A percentile compares a stretch with the other conserved stretches of the same genome.
These are phyloP conservation scores for Zymoseptoria passerinii DNA, from an alignment of 2,329 filamentous ascomycete species.

Conservation along the genomic window DNA sequence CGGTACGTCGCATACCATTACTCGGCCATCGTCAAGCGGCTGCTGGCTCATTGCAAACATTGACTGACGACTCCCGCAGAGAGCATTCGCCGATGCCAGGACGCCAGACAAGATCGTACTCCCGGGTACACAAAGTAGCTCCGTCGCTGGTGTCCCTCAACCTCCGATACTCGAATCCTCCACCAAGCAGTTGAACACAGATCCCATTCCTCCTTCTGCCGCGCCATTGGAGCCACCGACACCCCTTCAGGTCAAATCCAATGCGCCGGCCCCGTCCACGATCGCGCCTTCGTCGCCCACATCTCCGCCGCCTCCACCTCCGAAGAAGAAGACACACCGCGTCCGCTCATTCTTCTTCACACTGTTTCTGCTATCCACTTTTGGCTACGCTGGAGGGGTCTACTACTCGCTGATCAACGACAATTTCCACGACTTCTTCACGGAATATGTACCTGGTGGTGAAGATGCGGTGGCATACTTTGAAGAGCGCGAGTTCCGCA, in stretches of 20 bases:
- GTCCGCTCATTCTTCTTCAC: slow-evolving; percentile 72
- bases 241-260: slow-evolving; percentile 17
- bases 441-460: slow-evolving; percentile 88
- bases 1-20: not conserved
- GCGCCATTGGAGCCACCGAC: slow-evolving; percentile 19
- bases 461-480: slow-evolving; percentile 93
- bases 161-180: slow-evolving; percentile 20
- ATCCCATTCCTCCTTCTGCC: slow-evolving; percentile 9
- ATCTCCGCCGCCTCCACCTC: slow-evolving; percentile 31
- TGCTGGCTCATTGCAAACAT: not conserved
- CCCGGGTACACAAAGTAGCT: slow-evolving; percentile 26
- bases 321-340: slow-evolving; percentile 60
- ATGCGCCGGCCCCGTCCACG: slow-evolving; percentile 16
- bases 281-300: slow-evolving; percentile 31
- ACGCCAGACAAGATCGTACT: slow-evolving; percentile 28
- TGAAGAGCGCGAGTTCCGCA: slow-evolving; percentile 88
- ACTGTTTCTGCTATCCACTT: slow-evolving; percentile 63
- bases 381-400: slow-evolving; percentile 79
- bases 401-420: slow-evolving; percentile 91
- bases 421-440: slow-evolving; percentile 99
- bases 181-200: slow-evolving; percentile 8
- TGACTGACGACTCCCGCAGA: slow-evolving; percentile 12
- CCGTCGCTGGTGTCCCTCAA: slow-evolving; percentile 25
- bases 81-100: slow-evolving; percentile 24
- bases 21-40: not conserved